A percentile compares a stretch with the other conserved stretches of the same genome.
These are phyloP conservation scores for Diplotaxis tenuifolia DNA, from an alignment of 345 rosid genomes.

Conservation along the genomic window DNA sequence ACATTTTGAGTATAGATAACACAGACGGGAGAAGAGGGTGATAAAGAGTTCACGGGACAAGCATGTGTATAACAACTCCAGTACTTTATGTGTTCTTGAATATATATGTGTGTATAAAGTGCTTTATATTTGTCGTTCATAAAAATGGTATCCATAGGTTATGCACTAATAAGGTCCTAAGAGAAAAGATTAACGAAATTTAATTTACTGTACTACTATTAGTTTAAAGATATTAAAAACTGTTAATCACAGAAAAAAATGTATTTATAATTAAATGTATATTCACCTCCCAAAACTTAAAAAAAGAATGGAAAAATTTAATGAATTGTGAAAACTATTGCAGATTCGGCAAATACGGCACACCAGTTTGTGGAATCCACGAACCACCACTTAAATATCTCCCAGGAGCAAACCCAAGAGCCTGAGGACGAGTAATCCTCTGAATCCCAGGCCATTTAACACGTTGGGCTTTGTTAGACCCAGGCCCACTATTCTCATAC, in stretches of 20 bases:
- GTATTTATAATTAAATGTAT: not conserved
- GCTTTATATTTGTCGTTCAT: not conserved
- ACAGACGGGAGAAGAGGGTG: not conserved
- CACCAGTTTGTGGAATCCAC: conserved; percentile 50
- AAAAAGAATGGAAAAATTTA: not conserved
- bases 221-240: not conserved
- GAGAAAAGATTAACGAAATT: not conserved
- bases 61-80: not conserved
- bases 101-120: not conserved
- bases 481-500: conserved; percentile 34
- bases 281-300: not conserved
- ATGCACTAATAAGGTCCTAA: no score
- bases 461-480: conserved; percentile 21
- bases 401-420: conserved; percentile 34
- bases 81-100: not conserved
- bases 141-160: not conserved
- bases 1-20: not conserved
- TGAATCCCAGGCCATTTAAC: conserved; percentile 35
- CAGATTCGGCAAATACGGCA: conserved; percentile 50
- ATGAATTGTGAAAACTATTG: not conserved
- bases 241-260: not conserved
- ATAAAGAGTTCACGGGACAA: not conserved
- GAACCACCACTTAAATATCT: conserved; percentile 39
- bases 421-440: conserved; percentile 26
- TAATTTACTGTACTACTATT: no score